Conservation (phyloP, 2,329 filamentous ascomycete genomes). For the Aureobasidium uvarum region DNA sequence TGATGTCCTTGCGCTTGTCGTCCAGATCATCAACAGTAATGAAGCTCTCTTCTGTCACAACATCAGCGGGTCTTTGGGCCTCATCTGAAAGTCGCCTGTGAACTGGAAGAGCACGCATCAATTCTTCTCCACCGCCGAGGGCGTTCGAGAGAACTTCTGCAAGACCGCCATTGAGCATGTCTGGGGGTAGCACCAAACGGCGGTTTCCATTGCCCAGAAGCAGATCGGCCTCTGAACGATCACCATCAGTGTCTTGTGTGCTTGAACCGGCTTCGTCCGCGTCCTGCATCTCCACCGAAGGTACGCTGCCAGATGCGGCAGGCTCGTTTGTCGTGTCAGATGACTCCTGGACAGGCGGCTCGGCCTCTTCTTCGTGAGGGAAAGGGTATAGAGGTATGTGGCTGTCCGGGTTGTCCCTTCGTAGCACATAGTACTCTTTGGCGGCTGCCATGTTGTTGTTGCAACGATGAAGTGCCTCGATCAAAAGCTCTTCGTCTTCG, state of each 20-base stretch:
- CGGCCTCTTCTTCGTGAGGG: conserved; percentile 33
- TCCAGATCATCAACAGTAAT: conserved; percentile 78
- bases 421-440: conserved; percentile 68
- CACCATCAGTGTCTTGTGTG: conserved; percentile 27
- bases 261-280: conserved; percentile 29
- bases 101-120: conserved; percentile 23
- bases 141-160: conserved; percentile 24
- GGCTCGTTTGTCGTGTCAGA: background rate
- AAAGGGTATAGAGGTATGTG: conserved; percentile 35
- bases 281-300: conserved; percentile 44
- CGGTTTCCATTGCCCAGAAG: conserved; percentile 16
- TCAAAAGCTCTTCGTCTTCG: conserved; percentile 59
- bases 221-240: conserved; percentile 1
- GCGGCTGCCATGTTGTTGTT: conserved; percentile 63
- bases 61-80: conserved; percentile 11
- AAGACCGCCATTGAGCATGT: conserved; percentile 19
- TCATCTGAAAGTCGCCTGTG: conserved; percentile 17
- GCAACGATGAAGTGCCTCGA: conserved; percentile 80
- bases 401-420: conserved; percentile 30
- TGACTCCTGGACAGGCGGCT: conserved; percentile 20
- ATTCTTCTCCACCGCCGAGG: conserved; percentile 19
- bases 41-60: conserved; percentile 38
- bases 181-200: conserved; percentile 15
- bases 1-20: conserved; percentile 67
- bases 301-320: conserved; percentile 18